A percentile compares a stretch with the other conserved stretches of the same genome.
Evolutionary conservation across 768 basidiomycete genomes (phyloP).

Genomic region (Hygrophorus pudorinus): DNA sequence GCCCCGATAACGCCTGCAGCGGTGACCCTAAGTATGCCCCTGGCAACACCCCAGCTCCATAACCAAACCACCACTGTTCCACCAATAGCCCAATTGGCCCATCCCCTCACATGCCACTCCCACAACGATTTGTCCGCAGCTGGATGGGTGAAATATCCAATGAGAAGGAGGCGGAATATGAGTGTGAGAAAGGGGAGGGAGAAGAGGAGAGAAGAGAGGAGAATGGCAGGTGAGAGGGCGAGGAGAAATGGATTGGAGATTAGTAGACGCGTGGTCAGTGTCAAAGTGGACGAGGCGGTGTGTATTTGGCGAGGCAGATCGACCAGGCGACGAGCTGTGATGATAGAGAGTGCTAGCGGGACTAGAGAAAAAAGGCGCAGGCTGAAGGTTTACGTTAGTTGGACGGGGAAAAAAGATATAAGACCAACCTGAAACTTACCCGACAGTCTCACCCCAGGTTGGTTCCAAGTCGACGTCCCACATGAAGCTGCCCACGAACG

Average conservation of each 20-base stretch:
- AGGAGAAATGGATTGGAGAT: constrained; percentile 67
- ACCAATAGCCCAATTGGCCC: constrained; percentile 35
- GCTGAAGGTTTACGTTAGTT: constrained; percentile 18
- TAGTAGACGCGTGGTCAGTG: constrained; percentile 60
- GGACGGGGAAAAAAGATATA: background rate
- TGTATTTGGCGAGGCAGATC: constrained; percentile 65
- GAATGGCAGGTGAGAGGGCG: constrained; percentile 62
- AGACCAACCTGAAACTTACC: constrained; percentile 37
- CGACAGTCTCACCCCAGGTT: constrained; percentile 76
- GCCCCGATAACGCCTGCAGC: constrained; percentile 79
- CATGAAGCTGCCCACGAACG: constrained; percentile 73
- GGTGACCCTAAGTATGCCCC: constrained; percentile 68
- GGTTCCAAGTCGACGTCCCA: constrained; percentile 41
- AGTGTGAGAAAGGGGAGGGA: constrained; percentile 76
- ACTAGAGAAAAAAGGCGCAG: constrained; percentile 72
- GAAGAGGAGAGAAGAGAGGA: constrained; percentile 54
- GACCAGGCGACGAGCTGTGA: constrained; percentile 64
- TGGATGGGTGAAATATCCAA: constrained; percentile 37
- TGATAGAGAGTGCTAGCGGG: constrained; percentile 57
- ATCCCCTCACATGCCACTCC: constrained; percentile 33
- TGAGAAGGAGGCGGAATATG: constrained; percentile 65
- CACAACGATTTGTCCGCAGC: constrained; percentile 14
- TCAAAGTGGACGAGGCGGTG: constrained; percentile 46
- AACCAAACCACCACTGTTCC: constrained; percentile 55
- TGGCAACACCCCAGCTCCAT: constrained; percentile 71